phyloP scores from a whole-genome alignment of 805 yeast genomes.

The Monosporozyma servazzii region DNA sequence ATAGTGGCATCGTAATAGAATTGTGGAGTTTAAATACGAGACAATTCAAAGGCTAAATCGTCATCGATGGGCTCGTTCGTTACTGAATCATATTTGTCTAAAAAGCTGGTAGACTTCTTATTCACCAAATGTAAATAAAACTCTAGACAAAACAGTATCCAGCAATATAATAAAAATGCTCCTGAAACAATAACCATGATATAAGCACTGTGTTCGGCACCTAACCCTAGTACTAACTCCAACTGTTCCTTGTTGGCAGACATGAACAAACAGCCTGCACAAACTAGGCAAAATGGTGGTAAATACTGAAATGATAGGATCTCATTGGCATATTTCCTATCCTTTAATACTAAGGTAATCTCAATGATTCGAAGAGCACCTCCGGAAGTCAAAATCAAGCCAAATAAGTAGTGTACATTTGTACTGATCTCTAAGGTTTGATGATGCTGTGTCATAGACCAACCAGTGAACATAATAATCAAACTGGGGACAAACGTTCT shows the following conservation, averaged over 20 bases:
- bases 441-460: slow-evolving; percentile 86
- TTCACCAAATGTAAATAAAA: slow-evolving; percentile 42
- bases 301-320: slow-evolving; percentile 72
- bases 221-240: slow-evolving; percentile 54
- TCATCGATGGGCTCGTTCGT: background rate
- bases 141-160: slow-evolving; percentile 52
- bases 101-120: slow-evolving; percentile 7
- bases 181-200: slow-evolving; percentile 61
- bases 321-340: slow-evolving; percentile 39
- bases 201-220: slow-evolving; percentile 82
- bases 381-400: slow-evolving; percentile 67
- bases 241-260: slow-evolving; percentile 89
- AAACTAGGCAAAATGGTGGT: slow-evolving; percentile 72
- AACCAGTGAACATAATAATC: slow-evolving; percentile 80
- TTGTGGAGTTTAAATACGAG: background rate
- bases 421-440: slow-evolving; percentile 74
- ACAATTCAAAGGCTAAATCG: background rate
- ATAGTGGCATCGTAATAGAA: background rate
- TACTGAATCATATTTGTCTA: slow-evolving; percentile 7
- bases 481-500: slow-evolving; percentile 75
- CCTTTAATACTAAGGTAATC: slow-evolving; percentile 66
- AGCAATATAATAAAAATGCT: slow-evolving; percentile 60
- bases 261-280: slow-evolving; percentile 80
- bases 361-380: slow-evolving; percentile 73
- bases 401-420: slow-evolving; percentile 81